These are phyloP conservation scores for Saccharomycopsis fermentans DNA, from an alignment of 805 yeast species.

Conservation along the genomic window DNA sequence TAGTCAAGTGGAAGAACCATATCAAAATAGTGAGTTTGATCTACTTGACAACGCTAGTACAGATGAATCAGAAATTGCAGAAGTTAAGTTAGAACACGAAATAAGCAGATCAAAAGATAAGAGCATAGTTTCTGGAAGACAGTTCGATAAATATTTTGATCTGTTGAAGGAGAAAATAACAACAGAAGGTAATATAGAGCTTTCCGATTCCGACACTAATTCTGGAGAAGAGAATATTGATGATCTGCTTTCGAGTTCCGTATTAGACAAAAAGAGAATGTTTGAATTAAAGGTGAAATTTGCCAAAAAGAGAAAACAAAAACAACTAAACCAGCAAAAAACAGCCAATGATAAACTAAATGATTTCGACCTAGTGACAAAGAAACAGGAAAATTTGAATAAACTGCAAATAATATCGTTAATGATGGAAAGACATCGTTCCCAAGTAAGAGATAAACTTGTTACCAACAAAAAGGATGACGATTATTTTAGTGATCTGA, in stretches of 20 bases:
- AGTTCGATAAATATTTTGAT: constrained; percentile 5
- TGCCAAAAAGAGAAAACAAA: constrained; percentile 12
- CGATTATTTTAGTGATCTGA: not conserved
- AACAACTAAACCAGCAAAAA: not conserved
- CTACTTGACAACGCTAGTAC: constrained; percentile 5
- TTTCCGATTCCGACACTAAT: constrained; percentile 8
- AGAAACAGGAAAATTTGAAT: constrained; percentile 3
- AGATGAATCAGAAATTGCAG: constrained; percentile 7
- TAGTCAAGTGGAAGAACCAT: not conserved
- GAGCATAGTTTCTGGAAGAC: not conserved
- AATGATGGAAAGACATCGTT: constrained; percentile 13
- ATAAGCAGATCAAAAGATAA: not conserved
- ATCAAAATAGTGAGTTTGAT: constrained; percentile 3
- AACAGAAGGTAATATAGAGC: constrained; percentile 7
- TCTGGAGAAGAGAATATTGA: not conserved
- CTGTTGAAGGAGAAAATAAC: constrained; percentile 6
- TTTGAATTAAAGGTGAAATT: constrained; percentile 12
- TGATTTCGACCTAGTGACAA: not conserved
- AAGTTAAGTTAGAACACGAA: constrained; percentile 1
- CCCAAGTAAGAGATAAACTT: not conserved
- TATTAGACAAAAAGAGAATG: constrained; percentile 7
- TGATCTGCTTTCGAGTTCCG: not conserved
- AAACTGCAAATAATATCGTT: constrained; percentile 3
- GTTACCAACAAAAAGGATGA: not conserved
- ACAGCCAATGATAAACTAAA: not conserved